A percentile compares a stretch with the other conserved stretches of the same genome.
phyloP scores from a whole-genome alignment of 257 asterid genomes.

The Asclepias syriaca region DNA sequence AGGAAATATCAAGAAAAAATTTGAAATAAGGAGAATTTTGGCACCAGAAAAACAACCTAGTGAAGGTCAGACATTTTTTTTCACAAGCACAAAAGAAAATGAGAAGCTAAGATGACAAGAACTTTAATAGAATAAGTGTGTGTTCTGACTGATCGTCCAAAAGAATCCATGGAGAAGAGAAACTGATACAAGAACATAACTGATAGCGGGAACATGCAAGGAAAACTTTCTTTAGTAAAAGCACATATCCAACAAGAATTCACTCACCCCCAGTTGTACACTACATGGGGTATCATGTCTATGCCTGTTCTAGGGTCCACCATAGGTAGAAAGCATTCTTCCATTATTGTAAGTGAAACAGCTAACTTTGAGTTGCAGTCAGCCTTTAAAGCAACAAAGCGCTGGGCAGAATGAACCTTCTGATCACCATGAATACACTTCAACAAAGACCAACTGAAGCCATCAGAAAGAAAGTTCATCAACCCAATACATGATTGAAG shows the following conservation, averaged over 20 bases:
- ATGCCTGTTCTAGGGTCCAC: conserved; percentile 91
- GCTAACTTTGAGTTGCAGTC: conserved; percentile 97
- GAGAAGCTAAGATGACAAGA: not conserved
- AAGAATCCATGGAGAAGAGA: not conserved
- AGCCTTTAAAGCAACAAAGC: conserved; percentile 63
- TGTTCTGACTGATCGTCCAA: not conserved
- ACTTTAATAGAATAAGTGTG: not conserved
- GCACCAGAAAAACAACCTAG: not conserved
- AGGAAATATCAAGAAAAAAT: not conserved
- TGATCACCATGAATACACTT: conserved; percentile 81
- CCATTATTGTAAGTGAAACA: conserved; percentile 92
- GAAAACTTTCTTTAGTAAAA: not conserved
- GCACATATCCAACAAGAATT: conserved; percentile 10
- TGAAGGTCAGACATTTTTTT: not conserved
- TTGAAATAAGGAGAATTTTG: not conserved
- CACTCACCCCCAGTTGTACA: conserved; percentile 94
- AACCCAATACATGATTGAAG: conserved; percentile 70
- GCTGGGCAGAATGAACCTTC: conserved; percentile 55
- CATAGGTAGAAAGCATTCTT: conserved; percentile 98
- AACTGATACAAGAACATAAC: not conserved
- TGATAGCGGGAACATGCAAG: conserved; percentile 1
- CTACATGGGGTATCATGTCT: conserved; percentile 96
- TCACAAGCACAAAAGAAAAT: not conserved
- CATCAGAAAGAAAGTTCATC: conserved; percentile 55
- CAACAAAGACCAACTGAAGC: conserved; percentile 75